Base-by-base conservation (phyloP, 2,329 filamentous ascomycete species). In the Talaromyces sp. region DNA sequence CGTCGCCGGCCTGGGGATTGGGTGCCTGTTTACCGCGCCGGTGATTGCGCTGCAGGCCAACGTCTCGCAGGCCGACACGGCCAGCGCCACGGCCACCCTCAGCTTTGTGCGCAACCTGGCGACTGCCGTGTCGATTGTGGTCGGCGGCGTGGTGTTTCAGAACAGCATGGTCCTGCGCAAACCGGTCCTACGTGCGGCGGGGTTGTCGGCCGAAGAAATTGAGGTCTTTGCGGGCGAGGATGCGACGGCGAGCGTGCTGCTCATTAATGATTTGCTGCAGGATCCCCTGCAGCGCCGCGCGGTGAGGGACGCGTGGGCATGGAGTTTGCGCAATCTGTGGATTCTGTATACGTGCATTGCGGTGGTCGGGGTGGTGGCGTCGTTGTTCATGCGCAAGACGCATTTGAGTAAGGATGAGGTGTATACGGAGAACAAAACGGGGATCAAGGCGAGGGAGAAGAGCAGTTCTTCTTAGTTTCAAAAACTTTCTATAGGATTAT, bases 111-210 rank as follows among this genome's bases (percentile, higher is more conserved):
- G 89, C 21, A 88, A 89, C 65, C 77, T 92, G 3, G 86, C 86
- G 10, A 89, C 86, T 0, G 82, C 86, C 2, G 82, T 87, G 21
- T 86, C 86, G 0, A 82, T 91, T 57, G 88, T 91, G 1, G 80
- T 92, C 43, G 90, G 90, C 26, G 86, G 88, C n/a, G 88, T 91
- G 52, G 82, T 93, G 41, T 92, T 93, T 76, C 87, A 91, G 74
- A 92, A 93, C 70, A 71, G 31, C 56, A 74, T 74, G 72, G 75
- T 24, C 67, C 74, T 31, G 73, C 83, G 3, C 86, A 86, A n/a
- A 75, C 78, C 64, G 80, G 82, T 60, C 85, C 88, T 38, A 81
- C 85, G 14, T 82, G 88, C 21, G 86, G 84, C 67, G 4, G 70
- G 74, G 1, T 64, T 73, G 46, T 68, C 62, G 43, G 66, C 56